Percentiles rank a stretch among this genome's conserved stretches.
Evolutionary conservation across 139 green algal species (phyloP).

Genomic region (Chlamydomonas applanata): DNA sequence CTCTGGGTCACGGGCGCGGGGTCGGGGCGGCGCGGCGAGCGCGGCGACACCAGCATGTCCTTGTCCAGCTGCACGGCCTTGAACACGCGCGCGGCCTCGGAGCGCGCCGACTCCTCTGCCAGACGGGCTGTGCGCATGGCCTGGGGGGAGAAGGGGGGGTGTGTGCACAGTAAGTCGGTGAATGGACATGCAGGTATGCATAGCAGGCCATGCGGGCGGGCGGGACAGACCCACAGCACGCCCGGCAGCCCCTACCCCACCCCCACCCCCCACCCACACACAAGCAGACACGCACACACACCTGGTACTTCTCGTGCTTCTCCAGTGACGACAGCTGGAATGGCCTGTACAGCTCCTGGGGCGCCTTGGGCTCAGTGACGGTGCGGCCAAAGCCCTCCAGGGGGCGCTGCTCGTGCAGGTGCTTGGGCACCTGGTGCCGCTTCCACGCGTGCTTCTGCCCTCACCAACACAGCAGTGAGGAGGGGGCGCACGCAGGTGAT

Average conservation of each 20-base stretch:
- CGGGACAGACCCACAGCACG: neutral
- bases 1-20: conserved; percentile 12
- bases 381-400: conserved; percentile 19
- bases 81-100: conserved; percentile 25
- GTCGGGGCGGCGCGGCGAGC: conserved; percentile 19
- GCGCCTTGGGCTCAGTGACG: conserved; percentile 25
- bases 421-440: conserved; percentile 31
- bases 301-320: conserved; percentile 18
- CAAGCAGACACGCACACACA: neutral
- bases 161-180: neutral
- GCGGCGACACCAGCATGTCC: conserved; percentile 2
- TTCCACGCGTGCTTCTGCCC: conserved; percentile 22
- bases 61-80: conserved; percentile 18
- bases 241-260: neutral
- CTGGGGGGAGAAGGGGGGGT: neutral
- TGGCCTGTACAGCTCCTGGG: conserved; percentile 30
- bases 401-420: conserved; percentile 34
- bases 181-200: neutral
- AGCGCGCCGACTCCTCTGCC: conserved; percentile 12
- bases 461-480: no score
- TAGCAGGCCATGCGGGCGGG: neutral
- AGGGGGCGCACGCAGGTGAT: neutral
- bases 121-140: neutral
- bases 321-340: conserved; percentile 34
- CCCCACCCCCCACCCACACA: neutral